Percentiles rank a stretch among this genome's conserved stretches.
These are phyloP conservation scores for Adiantum capillusveneris DNA, from an alignment of 75 land plant species.

Conservation along the genomic window DNA sequence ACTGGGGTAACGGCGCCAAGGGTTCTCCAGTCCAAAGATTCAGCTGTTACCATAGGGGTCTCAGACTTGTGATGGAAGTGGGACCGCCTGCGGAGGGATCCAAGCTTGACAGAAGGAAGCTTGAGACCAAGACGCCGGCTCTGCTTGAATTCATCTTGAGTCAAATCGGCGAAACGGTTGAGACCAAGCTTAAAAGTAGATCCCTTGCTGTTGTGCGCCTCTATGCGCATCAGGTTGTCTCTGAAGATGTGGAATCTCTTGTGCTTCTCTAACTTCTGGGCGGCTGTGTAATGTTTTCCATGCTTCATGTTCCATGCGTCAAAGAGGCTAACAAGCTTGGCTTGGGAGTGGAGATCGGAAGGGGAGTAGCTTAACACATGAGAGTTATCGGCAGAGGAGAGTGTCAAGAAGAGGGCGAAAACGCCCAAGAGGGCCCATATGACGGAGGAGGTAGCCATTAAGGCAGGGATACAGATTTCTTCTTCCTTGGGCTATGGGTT, in stretches of 20 bases:
- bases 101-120: background rate
- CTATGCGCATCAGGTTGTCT: conserved; percentile 48
- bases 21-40: conserved; percentile 42
- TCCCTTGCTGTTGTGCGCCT: conserved; percentile 28
- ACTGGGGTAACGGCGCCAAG: conserved; percentile 46
- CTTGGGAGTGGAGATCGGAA: conserved; percentile 15
- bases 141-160: conserved; percentile 51
- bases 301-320: conserved; percentile 25
- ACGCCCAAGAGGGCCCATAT: background rate
- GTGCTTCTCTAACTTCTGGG: conserved; percentile 27
- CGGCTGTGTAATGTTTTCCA: conserved; percentile 13
- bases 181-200: conserved; percentile 46
- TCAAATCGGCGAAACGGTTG: conserved; percentile 68
- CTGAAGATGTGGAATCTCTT: conserved; percentile 36
- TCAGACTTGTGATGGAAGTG: background rate
- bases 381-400: background rate
- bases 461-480: no score
- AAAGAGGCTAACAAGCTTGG: conserved; percentile 16
- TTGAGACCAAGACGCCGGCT: conserved; percentile 1
- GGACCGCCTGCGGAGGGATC: background rate
- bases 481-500: no score
- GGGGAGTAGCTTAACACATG: conserved; percentile 3
- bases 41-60: background rate
- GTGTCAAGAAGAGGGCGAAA: background rate
- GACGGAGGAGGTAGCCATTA: no score